Conservation (phyloP, 2,329 filamentous ascomycete species). For the Nemania bipapillata region DNA sequence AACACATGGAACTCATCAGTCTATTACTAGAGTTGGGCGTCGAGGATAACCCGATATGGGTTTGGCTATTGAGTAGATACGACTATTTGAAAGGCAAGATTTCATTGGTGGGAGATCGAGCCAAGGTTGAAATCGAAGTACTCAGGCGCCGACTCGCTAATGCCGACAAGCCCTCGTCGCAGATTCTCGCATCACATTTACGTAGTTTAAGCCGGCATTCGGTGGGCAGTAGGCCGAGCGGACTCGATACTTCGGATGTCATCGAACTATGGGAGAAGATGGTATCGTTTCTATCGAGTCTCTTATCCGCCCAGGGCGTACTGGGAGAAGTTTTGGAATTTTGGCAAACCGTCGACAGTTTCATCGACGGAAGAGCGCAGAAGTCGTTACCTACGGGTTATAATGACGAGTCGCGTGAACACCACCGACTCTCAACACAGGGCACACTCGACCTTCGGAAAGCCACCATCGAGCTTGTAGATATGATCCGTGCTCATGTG, state of each 20-base stretch:
- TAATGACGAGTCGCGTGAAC: conserved; percentile 80
- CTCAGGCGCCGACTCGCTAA: conserved; percentile 82
- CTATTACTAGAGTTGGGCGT: conserved; percentile 93
- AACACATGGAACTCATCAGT: conserved; percentile 89
- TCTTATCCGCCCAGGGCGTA: conserved; percentile 82
- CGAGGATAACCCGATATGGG: conserved; percentile 94
- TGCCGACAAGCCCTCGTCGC: conserved; percentile 75
- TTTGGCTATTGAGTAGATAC: conserved; percentile 91
- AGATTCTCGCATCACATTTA: conserved; percentile 78
- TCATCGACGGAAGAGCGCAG: conserved; percentile 87
- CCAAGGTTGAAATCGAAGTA: conserved; percentile 91
- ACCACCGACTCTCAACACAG: conserved; percentile 80
- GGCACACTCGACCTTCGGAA: conserved; percentile 78
- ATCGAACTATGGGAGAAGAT: conserved; percentile 95
- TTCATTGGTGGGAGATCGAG: conserved; percentile 80
- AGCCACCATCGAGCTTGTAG: conserved; percentile 83
- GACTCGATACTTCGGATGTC: conserved; percentile 81
- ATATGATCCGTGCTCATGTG: conserved; percentile 81
- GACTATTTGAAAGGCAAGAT: conserved; percentile 91
- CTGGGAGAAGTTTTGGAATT: conserved; percentile 92
- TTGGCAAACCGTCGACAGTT: conserved; percentile 90
- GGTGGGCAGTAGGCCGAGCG: conserved; percentile 68
- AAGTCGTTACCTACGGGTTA: conserved; percentile 80
- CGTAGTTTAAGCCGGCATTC: conserved; percentile 76
- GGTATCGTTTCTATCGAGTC: conserved; percentile 74